phyloP scores from a whole-genome alignment of 2,329 filamentous ascomycete genomes.

The Rachicladosporium sp. region DNA sequence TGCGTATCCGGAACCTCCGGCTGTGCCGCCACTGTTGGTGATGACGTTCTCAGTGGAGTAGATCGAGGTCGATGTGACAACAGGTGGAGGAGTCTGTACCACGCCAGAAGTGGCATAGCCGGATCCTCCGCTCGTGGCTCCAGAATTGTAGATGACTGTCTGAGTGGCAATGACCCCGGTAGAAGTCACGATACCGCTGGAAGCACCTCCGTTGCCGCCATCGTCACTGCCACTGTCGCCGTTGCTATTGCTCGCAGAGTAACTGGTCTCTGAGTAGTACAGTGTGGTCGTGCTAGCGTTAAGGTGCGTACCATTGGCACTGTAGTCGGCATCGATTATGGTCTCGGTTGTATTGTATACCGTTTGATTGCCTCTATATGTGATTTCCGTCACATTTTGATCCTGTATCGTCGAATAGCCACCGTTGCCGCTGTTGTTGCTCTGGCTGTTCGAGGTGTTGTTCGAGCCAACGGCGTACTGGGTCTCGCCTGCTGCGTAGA shows the following conservation, averaged over 20 bases:
- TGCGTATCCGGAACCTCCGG: slow-evolving; percentile 5
- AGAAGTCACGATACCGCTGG: slow-evolving; percentile 13
- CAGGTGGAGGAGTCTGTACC: slow-evolving; percentile 1
- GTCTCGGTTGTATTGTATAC: slow-evolving; percentile 13
- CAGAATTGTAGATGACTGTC: slow-evolving; percentile 2
- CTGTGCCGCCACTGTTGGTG: slow-evolving; percentile 7
- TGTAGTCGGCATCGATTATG: slow-evolving; percentile 13
- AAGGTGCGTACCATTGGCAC: slow-evolving; percentile 13
- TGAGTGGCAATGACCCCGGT: slow-evolving; percentile 3
- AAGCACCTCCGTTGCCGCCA: slow-evolving; percentile 10
- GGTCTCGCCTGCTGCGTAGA: slow-evolving; percentile 12
- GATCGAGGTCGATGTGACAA: slow-evolving; percentile 8
- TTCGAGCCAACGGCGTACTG: too few relatives aligned
- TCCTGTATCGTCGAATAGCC: slow-evolving; percentile 11
- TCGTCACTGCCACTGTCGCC: slow-evolving; percentile 11
- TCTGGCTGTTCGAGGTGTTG: too few relatives aligned
- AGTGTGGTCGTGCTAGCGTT: slow-evolving; percentile 13
- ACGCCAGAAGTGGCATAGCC: slow-evolving; percentile 5
- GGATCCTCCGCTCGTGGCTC: slow-evolving; percentile 1
- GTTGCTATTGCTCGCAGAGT: background rate
- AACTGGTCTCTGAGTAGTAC: slow-evolving; percentile 11
- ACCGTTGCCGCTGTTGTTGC: background rate
- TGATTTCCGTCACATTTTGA: slow-evolving; percentile 9
- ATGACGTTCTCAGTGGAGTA: slow-evolving; percentile 11
- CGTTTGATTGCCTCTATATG: slow-evolving; percentile 4